A percentile compares a stretch with the other conserved stretches of the same genome.
Evolutionary conservation across 345 rosid species (phyloP).

Genomic region (Mangifera indica): DNA sequence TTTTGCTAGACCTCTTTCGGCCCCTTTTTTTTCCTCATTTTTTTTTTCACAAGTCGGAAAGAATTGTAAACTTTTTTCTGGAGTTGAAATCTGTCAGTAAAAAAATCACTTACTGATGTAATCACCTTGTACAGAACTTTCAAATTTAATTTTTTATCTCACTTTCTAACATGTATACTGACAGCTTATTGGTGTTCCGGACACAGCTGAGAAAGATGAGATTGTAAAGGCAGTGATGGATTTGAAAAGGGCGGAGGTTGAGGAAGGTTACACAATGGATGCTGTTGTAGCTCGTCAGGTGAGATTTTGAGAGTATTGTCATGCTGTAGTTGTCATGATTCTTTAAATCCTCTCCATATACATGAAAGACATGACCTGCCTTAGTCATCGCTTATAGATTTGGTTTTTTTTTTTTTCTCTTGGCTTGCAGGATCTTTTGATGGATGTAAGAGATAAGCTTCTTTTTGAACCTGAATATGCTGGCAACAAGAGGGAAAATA

Average conservation of each 20-base stretch:
- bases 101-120: no score
- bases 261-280: slow-evolving; percentile 88
- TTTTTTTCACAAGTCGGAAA: no score
- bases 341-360: background rate
- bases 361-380: background rate
- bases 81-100: no score
- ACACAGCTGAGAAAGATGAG: slow-evolving; percentile 88
- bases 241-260: slow-evolving; percentile 70
- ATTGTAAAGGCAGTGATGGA: slow-evolving; percentile 77
- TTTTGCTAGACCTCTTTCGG: background rate
- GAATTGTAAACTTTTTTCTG: no score
- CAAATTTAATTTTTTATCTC: background rate
- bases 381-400: slow-evolving; percentile 1
- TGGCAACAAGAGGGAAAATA: slow-evolving; percentile 68
- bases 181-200: slow-evolving; percentile 78
- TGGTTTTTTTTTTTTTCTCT: background rate
- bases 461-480: slow-evolving; percentile 96
- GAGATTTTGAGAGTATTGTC: slow-evolving; percentile 16
- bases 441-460: slow-evolving; percentile 92
- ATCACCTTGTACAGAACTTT: background rate
- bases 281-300: slow-evolving; percentile 79
- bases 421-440: slow-evolving; percentile 67
- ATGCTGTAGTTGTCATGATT: background rate
- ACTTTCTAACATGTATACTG: slow-evolving; percentile 16
- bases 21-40: background rate